Evolutionary conservation across 495 filamentous ascomycete genomes (phyloP).

Genomic region (Penicillium canariense): DNA sequence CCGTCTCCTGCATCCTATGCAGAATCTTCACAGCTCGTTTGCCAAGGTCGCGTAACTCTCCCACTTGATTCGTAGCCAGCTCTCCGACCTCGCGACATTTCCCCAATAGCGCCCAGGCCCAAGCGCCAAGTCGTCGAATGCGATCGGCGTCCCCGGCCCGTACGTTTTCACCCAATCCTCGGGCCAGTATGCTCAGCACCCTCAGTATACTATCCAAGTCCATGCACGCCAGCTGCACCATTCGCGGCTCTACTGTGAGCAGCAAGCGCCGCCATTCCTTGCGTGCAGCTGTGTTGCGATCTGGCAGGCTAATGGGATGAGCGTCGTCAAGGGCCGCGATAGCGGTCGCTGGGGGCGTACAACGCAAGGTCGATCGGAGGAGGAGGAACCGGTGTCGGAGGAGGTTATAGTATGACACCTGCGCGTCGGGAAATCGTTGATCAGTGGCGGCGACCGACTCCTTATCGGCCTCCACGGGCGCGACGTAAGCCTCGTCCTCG

Average conservation of each 20-base stretch:
- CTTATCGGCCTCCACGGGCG: slow-evolving; percentile 9
- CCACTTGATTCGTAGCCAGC: slow-evolving; percentile 51
- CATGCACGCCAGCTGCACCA: slow-evolving; percentile 68
- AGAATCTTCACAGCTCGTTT: slow-evolving; percentile 46
- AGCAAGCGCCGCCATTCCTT: slow-evolving; percentile 52
- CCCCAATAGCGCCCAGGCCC: slow-evolving; percentile 51
- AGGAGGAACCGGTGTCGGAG: slow-evolving; percentile 58
- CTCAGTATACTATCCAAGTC: slow-evolving; percentile 57
- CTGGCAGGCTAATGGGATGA: slow-evolving; percentile 56
- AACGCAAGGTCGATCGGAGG: slow-evolving; percentile 57
- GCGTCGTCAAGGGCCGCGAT: slow-evolving; percentile 52
- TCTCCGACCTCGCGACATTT: slow-evolving; percentile 49
- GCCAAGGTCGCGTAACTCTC: slow-evolving; percentile 46
- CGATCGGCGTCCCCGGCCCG: slow-evolving; percentile 40
- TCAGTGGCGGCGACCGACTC: background rate
- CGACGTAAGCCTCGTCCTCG: slow-evolving; percentile 26
- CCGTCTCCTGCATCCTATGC: slow-evolving; percentile 44
- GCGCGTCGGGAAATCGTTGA: slow-evolving; percentile 44
- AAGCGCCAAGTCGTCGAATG: slow-evolving; percentile 49
- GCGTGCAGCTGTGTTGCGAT: slow-evolving; percentile 37
- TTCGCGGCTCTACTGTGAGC: slow-evolving; percentile 57
- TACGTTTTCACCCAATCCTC: slow-evolving; percentile 42
- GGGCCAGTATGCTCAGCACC: slow-evolving; percentile 43
- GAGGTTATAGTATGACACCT: slow-evolving; percentile 59
- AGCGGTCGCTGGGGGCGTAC: slow-evolving; percentile 47